Evolutionary conservation across 306 rosid species (phyloP).

Genomic region (Abrus precatorius): DNA sequence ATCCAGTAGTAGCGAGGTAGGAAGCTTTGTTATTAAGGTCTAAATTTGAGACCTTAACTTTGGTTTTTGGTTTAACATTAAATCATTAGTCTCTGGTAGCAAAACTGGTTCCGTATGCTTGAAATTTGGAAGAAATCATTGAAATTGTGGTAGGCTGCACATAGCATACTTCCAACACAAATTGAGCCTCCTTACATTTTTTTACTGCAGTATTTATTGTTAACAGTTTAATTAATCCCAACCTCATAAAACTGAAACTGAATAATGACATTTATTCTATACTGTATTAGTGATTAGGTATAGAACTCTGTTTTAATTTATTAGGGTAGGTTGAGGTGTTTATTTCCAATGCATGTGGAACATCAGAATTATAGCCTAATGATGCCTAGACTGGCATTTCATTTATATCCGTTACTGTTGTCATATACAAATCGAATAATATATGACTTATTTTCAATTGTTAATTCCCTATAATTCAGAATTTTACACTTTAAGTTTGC

Average conservation of each 20-base stretch:
- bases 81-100: conserved; percentile 37
- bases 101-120: conserved; percentile 45
- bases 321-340: conserved; percentile 4
- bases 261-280: conserved; percentile 3
- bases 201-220: conserved; percentile 3
- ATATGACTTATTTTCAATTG: no score
- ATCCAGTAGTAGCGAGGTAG: conserved; percentile 74
- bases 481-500: neutral
- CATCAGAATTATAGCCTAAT: neutral
- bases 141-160: conserved; percentile 31
- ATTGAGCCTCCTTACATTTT: conserved; percentile 4
- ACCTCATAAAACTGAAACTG: neutral
- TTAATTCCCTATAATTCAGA: no score
- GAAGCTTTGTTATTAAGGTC: conserved; percentile 46
- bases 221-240: neutral
- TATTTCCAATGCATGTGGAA: conserved; percentile 1
- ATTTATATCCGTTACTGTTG: neutral
- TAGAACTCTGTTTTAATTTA: conserved; percentile 15
- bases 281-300: neutral
- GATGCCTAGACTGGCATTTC: neutral
- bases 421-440: neutral
- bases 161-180: conserved; percentile 36
- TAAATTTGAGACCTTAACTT: conserved; percentile 31
- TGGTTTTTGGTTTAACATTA: conserved; percentile 38
- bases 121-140: conserved; percentile 44